phyloP scores from a whole-genome alignment of 352 stramenopile species.

The Phytophthora lateralis region DNA sequence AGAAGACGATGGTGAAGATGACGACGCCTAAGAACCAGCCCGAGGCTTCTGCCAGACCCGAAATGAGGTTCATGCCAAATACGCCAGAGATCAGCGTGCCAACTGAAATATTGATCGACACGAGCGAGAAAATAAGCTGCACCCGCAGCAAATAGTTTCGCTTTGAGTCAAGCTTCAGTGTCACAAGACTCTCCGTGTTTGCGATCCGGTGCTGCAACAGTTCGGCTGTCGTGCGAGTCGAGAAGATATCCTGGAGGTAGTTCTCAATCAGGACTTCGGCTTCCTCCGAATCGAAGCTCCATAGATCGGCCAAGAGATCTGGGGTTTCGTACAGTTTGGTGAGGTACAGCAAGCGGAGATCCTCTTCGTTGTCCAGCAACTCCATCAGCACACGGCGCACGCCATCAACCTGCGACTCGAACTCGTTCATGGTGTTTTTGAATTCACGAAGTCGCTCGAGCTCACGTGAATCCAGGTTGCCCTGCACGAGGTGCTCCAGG shows the following conservation, averaged over 20 bases:
- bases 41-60: constrained; percentile 25
- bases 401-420: constrained; percentile 59
- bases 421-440: constrained; percentile 70
- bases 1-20: constrained; percentile 36
- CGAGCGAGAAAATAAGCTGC: constrained; percentile 40
- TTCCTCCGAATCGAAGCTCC: constrained; percentile 69
- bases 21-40: constrained; percentile 43
- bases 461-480: constrained; percentile 41
- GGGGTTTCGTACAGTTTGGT: constrained; percentile 60
- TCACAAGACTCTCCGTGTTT: constrained; percentile 72
- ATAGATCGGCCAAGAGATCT: constrained; percentile 47
- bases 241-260: constrained; percentile 79
- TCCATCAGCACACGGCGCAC: constrained; percentile 59
- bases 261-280: constrained; percentile 68
- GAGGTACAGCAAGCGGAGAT: constrained; percentile 57
- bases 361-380: constrained; percentile 65
- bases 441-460: constrained; percentile 57
- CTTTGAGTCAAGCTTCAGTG: constrained; percentile 70
- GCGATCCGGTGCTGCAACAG: constrained; percentile 68
- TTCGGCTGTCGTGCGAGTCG: constrained; percentile 61
- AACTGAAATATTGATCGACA: constrained; percentile 39
- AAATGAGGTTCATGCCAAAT: constrained; percentile 46
- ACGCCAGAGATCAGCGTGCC: constrained; percentile 37
- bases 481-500: constrained; percentile 52
- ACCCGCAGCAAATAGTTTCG: constrained; percentile 64